phyloP scores from a whole-genome alignment of 1,284 basidiomycete genomes.

The Malassezia globosa region DNA sequence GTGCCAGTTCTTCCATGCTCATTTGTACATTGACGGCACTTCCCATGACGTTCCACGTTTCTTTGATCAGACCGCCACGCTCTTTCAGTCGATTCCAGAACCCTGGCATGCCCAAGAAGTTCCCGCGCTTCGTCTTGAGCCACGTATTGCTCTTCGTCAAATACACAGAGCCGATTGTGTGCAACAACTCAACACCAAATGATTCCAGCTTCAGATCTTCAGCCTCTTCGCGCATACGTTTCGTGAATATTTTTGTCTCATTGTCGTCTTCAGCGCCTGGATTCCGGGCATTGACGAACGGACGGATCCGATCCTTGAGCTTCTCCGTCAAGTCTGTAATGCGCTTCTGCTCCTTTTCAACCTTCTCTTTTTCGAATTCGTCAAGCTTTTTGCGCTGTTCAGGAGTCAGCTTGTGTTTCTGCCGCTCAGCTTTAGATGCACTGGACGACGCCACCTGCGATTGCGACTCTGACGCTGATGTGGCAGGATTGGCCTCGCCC shows the following conservation, averaged over 20 bases:
- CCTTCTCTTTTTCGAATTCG: conserved; percentile 45
- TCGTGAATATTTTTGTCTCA: conserved; percentile 58
- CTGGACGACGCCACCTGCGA: conserved; percentile 17
- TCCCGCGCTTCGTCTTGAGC: conserved; percentile 59
- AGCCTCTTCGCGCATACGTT: conserved; percentile 69
- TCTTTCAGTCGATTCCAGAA: conserved; percentile 92
- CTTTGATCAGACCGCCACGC: conserved; percentile 62
- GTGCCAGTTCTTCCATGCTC: conserved; percentile 73
- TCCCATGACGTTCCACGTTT: conserved; percentile 47
- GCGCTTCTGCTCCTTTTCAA: conserved; percentile 40
- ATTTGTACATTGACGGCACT: conserved; percentile 55
- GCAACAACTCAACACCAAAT: conserved; percentile 80
- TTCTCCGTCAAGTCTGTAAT: conserved; percentile 38
- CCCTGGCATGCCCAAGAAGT: conserved; percentile 73
- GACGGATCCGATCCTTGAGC: conserved; percentile 45
- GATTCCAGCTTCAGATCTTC: conserved; percentile 96
- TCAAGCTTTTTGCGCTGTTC: conserved; percentile 56
- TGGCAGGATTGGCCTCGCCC: conserved; percentile 26
- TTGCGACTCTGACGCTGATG: too few species aligned
- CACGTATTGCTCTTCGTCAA: conserved; percentile 84
- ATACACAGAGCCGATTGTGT: conserved; percentile 58
- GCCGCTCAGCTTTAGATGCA: conserved; percentile 50
- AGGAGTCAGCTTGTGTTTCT: conserved; percentile 56
- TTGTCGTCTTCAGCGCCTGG: conserved; percentile 76
- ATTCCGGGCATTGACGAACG: conserved; percentile 56